Evolutionary conservation across 257 asterid species (phyloP).

Genomic region (Salvia splendens): DNA sequence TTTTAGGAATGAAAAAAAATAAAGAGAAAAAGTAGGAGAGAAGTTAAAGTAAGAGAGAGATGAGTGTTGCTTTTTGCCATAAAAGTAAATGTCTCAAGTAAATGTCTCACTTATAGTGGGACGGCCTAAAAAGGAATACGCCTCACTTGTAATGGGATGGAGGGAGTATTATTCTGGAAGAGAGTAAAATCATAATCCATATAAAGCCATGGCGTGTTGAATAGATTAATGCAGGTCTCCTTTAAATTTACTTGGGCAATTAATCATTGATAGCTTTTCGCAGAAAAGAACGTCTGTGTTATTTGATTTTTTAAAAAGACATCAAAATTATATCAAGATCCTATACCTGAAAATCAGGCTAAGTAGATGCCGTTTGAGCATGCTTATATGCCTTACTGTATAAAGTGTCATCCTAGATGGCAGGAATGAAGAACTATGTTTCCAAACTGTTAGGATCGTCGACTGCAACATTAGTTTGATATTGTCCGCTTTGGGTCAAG

Average conservation of each 20-base stretch:
- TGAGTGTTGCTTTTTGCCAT: too few species aligned
- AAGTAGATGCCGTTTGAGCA: not conserved
- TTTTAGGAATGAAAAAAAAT: too few species aligned
- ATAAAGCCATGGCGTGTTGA: not conserved
- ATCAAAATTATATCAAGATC: not conserved
- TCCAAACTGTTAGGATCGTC: too few species aligned
- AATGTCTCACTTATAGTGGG: too few species aligned
- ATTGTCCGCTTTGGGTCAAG: too few species aligned
- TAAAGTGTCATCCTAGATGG: not conserved
- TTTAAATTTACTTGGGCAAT: not conserved
- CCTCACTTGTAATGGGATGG: too few species aligned
- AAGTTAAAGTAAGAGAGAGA: too few species aligned
- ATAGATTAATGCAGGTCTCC: constrained; percentile 1
- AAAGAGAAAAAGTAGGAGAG: too few species aligned
- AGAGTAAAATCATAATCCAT: constrained; percentile 14
- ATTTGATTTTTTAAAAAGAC: not conserved
- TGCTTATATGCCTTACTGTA: not conserved
- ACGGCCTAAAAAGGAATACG: too few species aligned
- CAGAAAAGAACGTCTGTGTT: not conserved
- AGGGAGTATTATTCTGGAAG: constrained; percentile 17
- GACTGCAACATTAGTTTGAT: too few species aligned
- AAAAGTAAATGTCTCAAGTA: too few species aligned
- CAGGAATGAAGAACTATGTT: not conserved
- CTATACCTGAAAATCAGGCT: not conserved
- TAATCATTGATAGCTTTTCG: constrained; percentile 4